These are phyloP conservation scores for Solanum etuberosum DNA, from an alignment of 257 asterid genomes.

Conservation along the genomic window DNA sequence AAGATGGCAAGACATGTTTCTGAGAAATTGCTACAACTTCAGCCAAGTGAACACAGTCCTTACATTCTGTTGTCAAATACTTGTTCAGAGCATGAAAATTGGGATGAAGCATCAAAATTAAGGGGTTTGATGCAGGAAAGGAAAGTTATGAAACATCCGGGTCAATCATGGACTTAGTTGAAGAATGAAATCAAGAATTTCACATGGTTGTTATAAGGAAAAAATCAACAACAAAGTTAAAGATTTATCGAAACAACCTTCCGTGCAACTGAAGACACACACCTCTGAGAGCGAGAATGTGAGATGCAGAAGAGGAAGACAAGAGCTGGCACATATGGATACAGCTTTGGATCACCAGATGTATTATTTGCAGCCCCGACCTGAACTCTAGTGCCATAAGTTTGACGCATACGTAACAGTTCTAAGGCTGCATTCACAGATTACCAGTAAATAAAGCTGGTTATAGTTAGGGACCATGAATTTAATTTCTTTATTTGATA, in stretches of 20 bases:
- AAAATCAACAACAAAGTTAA: not conserved
- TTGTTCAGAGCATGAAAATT: constrained; percentile 32
- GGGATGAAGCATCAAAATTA: constrained; percentile 51
- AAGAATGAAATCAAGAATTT: not conserved
- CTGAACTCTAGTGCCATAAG: not conserved
- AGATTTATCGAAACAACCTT: not conserved
- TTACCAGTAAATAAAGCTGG: not conserved
- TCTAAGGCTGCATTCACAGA: not conserved
- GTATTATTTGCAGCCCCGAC: not conserved
- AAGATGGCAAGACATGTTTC: constrained; percentile 55
- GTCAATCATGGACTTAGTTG: constrained; percentile 54
- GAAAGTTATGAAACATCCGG: constrained; percentile 38
- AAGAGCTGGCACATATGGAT: not conserved
- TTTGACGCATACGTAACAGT: not conserved
- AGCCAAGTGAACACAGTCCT: constrained; percentile 30
- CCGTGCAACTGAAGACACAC: not conserved
- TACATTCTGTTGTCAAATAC: constrained; percentile 47
- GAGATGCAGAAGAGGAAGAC: not conserved
- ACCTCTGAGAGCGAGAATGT: not conserved
- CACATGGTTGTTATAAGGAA: not conserved
- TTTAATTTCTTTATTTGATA: not conserved
- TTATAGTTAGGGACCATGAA: not conserved
- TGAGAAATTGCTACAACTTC: constrained; percentile 38
- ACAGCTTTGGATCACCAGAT: not conserved
- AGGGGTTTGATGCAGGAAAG: constrained; percentile 46